phyloP scores from a whole-genome alignment of 495 filamentous ascomycete genomes.

The Halenospora varia region DNA sequence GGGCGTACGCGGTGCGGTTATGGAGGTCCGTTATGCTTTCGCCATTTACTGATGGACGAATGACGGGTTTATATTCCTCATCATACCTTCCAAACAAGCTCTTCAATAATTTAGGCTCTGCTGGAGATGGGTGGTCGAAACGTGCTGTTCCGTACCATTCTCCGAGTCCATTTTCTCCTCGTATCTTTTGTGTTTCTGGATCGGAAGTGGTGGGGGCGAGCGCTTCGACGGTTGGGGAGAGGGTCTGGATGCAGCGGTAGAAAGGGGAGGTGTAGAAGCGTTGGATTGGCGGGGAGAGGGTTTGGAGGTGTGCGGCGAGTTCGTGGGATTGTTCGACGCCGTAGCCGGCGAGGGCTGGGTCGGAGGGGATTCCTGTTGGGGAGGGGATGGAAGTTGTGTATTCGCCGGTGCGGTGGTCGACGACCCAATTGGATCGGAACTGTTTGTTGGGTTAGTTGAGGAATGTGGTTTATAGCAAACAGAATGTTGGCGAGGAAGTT shows the following conservation, averaged over 20 bases:
- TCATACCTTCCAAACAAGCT: slow-evolving; percentile 61
- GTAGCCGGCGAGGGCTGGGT: slow-evolving; percentile 82
- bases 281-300: slow-evolving; percentile 61
- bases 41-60: slow-evolving; percentile 64
- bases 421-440: slow-evolving; percentile 74
- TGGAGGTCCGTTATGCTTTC: slow-evolving; percentile 78
- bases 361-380: slow-evolving; percentile 80
- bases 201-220: slow-evolving; percentile 28
- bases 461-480: not conserved
- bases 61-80: slow-evolving; percentile 48
- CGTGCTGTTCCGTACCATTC: slow-evolving; percentile 86
- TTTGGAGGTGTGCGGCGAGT: slow-evolving; percentile 61
- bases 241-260: slow-evolving; percentile 89
- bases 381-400: slow-evolving; percentile 66
- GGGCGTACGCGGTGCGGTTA: slow-evolving; percentile 66
- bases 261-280: slow-evolving; percentile 82
- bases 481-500: too few relatives aligned
- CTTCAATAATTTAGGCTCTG: slow-evolving; percentile 51
- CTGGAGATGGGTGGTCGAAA: slow-evolving; percentile 82
- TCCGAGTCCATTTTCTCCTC: slow-evolving; percentile 71
- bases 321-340: slow-evolving; percentile 82
- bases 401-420: slow-evolving; percentile 70
- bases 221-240: slow-evolving; percentile 61
- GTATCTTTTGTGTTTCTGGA: slow-evolving; percentile 39
- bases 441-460: not conserved